Percentiles rank a stretch among this genome's conserved stretches.
Evolutionary conservation across 2,329 filamentous ascomycete species (phyloP).

Genomic region (Penicillium janthinellum): DNA sequence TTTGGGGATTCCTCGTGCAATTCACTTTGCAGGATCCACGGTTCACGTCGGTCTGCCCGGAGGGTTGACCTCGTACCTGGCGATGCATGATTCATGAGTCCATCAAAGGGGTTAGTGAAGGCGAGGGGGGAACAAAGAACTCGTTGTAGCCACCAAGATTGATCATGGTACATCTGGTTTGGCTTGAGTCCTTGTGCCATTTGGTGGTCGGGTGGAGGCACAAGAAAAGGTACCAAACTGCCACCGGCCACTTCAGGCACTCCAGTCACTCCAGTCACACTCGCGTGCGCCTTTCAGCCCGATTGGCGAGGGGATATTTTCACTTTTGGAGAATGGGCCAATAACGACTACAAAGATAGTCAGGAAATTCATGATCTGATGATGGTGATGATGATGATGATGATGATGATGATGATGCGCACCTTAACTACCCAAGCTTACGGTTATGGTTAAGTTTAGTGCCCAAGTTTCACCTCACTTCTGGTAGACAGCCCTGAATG

Average conservation of each 20-base stretch:
- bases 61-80: constrained; percentile 1
- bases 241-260: not conserved
- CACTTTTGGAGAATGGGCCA: not conserved
- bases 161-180: not conserved
- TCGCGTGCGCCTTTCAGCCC: not conserved
- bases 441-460: constrained; percentile 4
- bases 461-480: not conserved
- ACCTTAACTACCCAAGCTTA: not conserved
- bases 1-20: not conserved
- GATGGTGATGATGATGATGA: not conserved
- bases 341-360: not conserved
- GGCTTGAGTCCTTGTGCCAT: not conserved
- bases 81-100: constrained; percentile 7
- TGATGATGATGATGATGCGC: not conserved
- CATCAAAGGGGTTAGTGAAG: constrained; percentile 1
- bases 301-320: not conserved
- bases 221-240: too few relatives aligned
- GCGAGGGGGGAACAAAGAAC: constrained; percentile 1
- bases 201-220: not conserved
- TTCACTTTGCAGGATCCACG: not conserved
- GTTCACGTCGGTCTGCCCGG: not conserved
- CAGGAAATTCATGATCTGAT: not conserved
- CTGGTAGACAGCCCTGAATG: not conserved
- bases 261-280: not conserved
- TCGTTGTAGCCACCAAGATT: not conserved